A percentile compares a stretch with the other conserved stretches of the same genome.
Evolutionary conservation across 2,329 filamentous ascomycete genomes (phyloP).

Genomic region (Fusarium temperatum): DNA sequence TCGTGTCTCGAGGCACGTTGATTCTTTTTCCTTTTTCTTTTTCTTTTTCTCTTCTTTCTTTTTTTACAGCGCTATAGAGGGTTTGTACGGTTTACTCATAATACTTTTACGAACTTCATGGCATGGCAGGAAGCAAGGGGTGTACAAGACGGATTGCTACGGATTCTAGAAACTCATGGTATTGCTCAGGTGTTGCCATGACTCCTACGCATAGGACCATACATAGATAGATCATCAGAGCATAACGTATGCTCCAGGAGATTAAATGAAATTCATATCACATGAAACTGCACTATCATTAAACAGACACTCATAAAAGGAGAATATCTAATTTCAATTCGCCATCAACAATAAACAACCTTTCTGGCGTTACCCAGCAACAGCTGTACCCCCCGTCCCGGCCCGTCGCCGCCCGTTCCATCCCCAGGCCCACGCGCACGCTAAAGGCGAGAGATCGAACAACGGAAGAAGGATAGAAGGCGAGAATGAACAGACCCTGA

Average conservation of each 20-base stretch:
- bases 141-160: conserved; percentile 18
- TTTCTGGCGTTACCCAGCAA: conserved; percentile 8
- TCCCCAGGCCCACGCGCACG: conserved; percentile 12
- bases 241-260: not conserved
- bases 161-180: conserved; percentile 17
- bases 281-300: conserved; percentile 1
- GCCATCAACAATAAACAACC: conserved; percentile 22
- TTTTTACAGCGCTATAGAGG: not conserved
- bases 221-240: conserved; percentile 2
- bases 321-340: conserved; percentile 10
- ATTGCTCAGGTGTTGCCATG: not conserved
- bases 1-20: not conserved
- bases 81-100: conserved; percentile 8
- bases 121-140: conserved; percentile 13
- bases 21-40: not conserved
- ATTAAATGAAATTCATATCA: not conserved
- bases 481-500: conserved; percentile 13
- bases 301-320: not conserved
- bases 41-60: not conserved
- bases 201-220: not conserved
- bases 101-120: conserved; percentile 21
- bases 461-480: not conserved
- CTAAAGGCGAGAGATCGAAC: conserved; percentile 16
- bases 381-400: conserved; percentile 7
- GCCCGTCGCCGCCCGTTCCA: conserved; percentile 23